Evolutionary conservation across 305 asterid species (phyloP).

Genomic region (Fraxinus velutina): DNA sequence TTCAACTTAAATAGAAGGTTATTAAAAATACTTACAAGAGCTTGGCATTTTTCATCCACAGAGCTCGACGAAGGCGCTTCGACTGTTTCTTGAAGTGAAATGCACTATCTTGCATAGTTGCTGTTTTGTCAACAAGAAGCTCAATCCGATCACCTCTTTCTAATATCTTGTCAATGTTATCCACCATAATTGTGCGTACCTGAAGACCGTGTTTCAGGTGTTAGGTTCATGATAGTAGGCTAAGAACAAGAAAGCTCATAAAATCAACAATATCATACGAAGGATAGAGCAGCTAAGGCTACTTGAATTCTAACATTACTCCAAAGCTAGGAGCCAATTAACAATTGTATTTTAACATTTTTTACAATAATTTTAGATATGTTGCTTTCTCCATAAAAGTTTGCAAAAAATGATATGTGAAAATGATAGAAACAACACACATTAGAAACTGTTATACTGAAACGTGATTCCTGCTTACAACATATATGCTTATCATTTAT

Average conservation of each 20-base stretch:
- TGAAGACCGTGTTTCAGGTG: constrained; percentile 30
- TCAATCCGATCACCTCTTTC: constrained; percentile 96
- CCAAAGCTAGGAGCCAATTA: neutral
- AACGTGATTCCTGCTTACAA: neutral
- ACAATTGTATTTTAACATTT: neutral
- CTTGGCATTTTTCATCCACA: constrained; percentile 97
- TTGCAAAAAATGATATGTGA: neutral
- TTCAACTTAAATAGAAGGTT: neutral
- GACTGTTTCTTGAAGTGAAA: constrained; percentile 97
- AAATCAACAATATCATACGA: neutral
- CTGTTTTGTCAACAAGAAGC: constrained; percentile 92
- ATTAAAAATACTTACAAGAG: constrained; percentile 61
- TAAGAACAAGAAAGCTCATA: constrained; percentile 6
- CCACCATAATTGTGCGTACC: constrained; percentile 94
- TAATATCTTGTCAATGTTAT: constrained; percentile 87
- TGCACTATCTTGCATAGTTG: constrained; percentile 93
- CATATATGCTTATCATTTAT: neutral
- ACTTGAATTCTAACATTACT: constrained; percentile 2
- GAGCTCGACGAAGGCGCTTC: constrained; percentile 81
- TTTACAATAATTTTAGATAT: neutral
- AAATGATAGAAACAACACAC: neutral
- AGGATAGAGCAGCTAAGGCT: neutral
- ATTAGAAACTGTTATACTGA: neutral
- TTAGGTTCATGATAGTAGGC: constrained; percentile 1
- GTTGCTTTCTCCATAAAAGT: neutral